These are phyloP conservation scores for Salisapilia sapeloensis DNA, from an alignment of 352 stramenopile genomes.

Conservation along the genomic window DNA sequence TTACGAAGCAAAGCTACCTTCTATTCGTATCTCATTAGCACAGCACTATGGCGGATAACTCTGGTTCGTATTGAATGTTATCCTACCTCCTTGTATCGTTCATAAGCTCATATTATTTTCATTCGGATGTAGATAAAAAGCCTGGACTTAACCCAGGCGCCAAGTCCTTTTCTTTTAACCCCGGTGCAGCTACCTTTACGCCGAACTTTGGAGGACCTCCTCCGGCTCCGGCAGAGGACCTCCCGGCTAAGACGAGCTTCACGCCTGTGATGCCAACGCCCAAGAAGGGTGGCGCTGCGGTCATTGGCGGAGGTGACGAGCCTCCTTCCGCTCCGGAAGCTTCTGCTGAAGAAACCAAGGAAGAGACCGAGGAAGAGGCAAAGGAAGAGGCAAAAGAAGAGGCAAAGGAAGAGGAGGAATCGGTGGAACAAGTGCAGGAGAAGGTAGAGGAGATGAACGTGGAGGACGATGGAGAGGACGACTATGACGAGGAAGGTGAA, in stretches of 20 bases:
- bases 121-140: slow-evolving; percentile 25
- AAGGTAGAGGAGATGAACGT: slow-evolving; percentile 5
- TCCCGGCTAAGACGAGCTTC: slow-evolving; percentile 19
- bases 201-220: slow-evolving; percentile 25
- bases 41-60: no score
- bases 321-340: slow-evolving; percentile 1
- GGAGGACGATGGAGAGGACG: slow-evolving; percentile 1
- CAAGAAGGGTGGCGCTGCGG: slow-evolving; percentile 43
- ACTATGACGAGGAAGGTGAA: slow-evolving; percentile 30
- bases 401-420: slow-evolving; percentile 5
- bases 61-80: no score
- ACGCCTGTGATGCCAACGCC: slow-evolving; percentile 54
- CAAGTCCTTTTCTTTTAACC: slow-evolving; percentile 72
- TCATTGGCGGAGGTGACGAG: slow-evolving; percentile 7
- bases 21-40: no score
- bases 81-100: no score
- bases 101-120: slow-evolving; percentile 1
- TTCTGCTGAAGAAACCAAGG: slow-evolving; percentile 10
- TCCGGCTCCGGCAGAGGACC: slow-evolving; percentile 11
- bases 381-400: slow-evolving; percentile 6
- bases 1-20: no score
- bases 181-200: slow-evolving; percentile 35
- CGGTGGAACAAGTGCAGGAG: slow-evolving; percentile 2
- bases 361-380: slow-evolving; percentile 10
- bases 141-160: slow-evolving; percentile 30